Evolutionary conservation across 2,329 filamentous ascomycete genomes (phyloP).

Genomic region (Colletotrichum sp.): DNA sequence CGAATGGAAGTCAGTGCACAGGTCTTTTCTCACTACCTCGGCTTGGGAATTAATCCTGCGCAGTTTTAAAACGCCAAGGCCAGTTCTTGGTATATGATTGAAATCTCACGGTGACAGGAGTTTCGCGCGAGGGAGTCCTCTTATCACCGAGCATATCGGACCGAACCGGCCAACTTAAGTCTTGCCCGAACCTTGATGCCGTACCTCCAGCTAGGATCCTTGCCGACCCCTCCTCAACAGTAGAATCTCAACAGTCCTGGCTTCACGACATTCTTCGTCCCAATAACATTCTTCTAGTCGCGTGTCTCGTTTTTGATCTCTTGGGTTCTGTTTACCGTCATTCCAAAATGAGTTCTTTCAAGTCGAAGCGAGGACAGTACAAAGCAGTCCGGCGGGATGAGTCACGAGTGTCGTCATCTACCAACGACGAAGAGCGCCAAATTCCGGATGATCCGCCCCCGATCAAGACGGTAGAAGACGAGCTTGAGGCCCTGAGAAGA

Average conservation of each 20-base stretch:
- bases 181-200: background rate
- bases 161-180: background rate
- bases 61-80: background rate
- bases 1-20: background rate
- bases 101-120: background rate
- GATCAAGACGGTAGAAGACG: background rate
- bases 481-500: background rate
- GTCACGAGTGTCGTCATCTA: background rate
- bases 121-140: background rate
- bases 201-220: background rate
- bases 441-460: background rate
- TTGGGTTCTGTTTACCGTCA: background rate
- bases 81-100: background rate
- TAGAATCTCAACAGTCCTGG: background rate
- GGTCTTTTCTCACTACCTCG: background rate
- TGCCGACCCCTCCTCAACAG: background rate
- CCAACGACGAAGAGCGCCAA: background rate
- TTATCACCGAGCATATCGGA: background rate
- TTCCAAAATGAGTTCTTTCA: background rate
- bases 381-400: background rate
- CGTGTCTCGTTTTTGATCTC: background rate
- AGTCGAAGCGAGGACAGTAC: background rate
- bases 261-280: background rate
- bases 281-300: background rate
- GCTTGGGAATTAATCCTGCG: background rate